A percentile compares a stretch with the other conserved stretches of the same genome.
These are phyloP conservation scores for Talaromyces sp. DNA, from an alignment of 2,329 filamentous ascomycete species.

Conservation along the genomic window DNA sequence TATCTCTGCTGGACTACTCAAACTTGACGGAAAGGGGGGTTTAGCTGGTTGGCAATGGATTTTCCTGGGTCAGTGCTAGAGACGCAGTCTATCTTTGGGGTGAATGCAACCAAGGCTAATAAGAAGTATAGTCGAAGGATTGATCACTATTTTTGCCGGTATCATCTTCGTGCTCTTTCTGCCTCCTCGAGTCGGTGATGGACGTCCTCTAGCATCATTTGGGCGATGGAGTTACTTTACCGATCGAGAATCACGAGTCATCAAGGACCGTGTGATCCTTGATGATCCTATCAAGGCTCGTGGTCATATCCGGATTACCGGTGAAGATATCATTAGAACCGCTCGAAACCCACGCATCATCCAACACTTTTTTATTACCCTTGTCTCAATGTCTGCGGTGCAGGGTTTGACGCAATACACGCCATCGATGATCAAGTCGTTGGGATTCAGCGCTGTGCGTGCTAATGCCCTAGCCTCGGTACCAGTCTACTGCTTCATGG, in stretches of 20 bases:
- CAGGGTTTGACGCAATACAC: conserved; percentile 50
- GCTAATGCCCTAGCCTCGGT: conserved; percentile 54
- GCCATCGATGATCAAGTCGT: conserved; percentile 49
- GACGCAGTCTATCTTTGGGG: too few species aligned
- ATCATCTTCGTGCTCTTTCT: conserved; percentile 39
- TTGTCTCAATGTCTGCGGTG: conserved; percentile 44
- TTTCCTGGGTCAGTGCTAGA: conserved; percentile 33
- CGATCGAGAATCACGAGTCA: conserved; percentile 40
- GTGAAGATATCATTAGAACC: conserved; percentile 32
- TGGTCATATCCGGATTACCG: conserved; percentile 34
- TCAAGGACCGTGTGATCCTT: conserved; percentile 38
- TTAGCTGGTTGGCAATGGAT: conserved; percentile 56
- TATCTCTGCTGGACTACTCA: conserved; percentile 40
- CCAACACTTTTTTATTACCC: conserved; percentile 49
- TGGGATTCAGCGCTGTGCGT: conserved; percentile 47
- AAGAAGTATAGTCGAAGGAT: conserved; percentile 41
- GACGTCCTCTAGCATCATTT: conserved; percentile 31
- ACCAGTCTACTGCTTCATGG: conserved; percentile 34
- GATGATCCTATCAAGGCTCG: conserved; percentile 41
- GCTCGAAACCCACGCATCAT: conserved; percentile 49
- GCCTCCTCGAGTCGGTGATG: conserved; percentile 34
- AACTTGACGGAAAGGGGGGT: conserved; percentile 46
- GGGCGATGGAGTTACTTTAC: conserved; percentile 42
- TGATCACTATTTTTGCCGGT: conserved; percentile 43
- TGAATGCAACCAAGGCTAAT: too few species aligned